A percentile compares a stretch with the other conserved stretches of the same genome.
phyloP scores from a whole-genome alignment of 1,284 basidiomycete species.

The Puccinia brachypodii region DNA sequence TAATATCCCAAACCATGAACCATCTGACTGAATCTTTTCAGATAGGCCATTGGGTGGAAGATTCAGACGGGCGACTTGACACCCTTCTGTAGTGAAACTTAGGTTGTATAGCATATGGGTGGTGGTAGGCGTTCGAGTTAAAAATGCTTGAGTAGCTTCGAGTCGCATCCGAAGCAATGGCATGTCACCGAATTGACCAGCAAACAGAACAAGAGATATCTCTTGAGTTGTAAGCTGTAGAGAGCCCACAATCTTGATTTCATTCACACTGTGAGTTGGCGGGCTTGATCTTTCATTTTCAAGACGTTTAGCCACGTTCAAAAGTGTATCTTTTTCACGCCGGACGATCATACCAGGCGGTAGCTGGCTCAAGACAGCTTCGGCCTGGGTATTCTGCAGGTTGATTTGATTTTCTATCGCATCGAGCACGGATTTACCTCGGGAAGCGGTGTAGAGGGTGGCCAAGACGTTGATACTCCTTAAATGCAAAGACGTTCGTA shows the following conservation, averaged over 20 bases:
- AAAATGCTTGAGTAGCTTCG: conserved; percentile 4
- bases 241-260: conserved; percentile 34
- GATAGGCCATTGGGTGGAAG: conserved; percentile 22
- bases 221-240: conserved; percentile 20
- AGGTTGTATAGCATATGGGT: neutral
- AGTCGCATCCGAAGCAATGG: conserved; percentile 31
- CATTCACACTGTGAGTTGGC: conserved; percentile 7
- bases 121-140: conserved; percentile 18
- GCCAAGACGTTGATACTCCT: conserved; percentile 28
- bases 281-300: conserved; percentile 15
- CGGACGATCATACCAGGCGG: conserved; percentile 32
- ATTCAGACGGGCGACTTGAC: conserved; percentile 22
- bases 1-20: conserved; percentile 14
- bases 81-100: conserved; percentile 17
- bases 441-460: conserved; percentile 28
- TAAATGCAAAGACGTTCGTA: conserved; percentile 27
- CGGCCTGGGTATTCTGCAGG: conserved; percentile 25
- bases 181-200: conserved; percentile 36
- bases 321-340: conserved; percentile 33
- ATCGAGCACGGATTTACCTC: conserved; percentile 26
- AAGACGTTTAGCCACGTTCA: conserved; percentile 29
- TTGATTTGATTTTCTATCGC: conserved; percentile 22
- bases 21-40: conserved; percentile 28
- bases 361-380: conserved; percentile 28
- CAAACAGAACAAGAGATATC: conserved; percentile 17